Conservation (phyloP, 2,329 filamentous ascomycete genomes). For the Alternaria viburni region DNA sequence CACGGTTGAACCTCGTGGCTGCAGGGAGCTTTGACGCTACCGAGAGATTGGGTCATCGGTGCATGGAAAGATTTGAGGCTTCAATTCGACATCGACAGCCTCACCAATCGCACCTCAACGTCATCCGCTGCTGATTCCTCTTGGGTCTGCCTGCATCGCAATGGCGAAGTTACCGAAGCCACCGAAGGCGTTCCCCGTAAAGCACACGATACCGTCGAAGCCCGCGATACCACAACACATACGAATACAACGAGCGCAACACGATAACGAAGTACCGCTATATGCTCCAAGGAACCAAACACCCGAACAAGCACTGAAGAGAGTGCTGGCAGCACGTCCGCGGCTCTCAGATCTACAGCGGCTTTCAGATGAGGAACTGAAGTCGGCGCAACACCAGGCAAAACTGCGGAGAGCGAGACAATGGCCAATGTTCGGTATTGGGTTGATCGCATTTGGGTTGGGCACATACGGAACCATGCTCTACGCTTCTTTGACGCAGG, state of each 20-base stretch:
- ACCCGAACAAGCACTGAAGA: conserved; percentile 23
- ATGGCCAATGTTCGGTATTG: conserved; percentile 41
- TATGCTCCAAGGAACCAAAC: conserved; percentile 18
- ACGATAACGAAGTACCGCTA: conserved; percentile 16
- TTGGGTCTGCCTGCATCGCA: conserved; percentile 22
- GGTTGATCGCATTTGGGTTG: conserved; percentile 46
- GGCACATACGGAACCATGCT: conserved; percentile 51
- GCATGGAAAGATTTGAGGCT: conserved; percentile 22
- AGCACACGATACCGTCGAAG: conserved; percentile 26
- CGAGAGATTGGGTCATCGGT: conserved; percentile 15
- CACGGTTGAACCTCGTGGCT: conserved; percentile 28
- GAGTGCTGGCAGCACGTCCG: conserved; percentile 35
- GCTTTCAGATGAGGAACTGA: conserved; percentile 37
- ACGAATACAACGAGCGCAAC: conserved; percentile 19
- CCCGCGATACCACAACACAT: conserved; percentile 23
- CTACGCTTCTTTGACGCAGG: conserved; percentile 39
- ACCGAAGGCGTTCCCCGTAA: conserved; percentile 29
- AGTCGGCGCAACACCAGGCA: conserved; percentile 30
- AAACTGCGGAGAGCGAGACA: conserved; percentile 40
- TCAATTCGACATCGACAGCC: conserved; percentile 10
- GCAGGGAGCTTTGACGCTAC: conserved; percentile 22
- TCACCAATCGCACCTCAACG: conserved; percentile 24
- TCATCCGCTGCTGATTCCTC: conserved; percentile 3
- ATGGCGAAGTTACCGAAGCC: conserved; percentile 45
- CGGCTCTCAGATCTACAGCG: conserved; percentile 30